These are phyloP conservation scores for Blastobotrys muscicola DNA, from an alignment of 805 yeast species.

Conservation along the genomic window DNA sequence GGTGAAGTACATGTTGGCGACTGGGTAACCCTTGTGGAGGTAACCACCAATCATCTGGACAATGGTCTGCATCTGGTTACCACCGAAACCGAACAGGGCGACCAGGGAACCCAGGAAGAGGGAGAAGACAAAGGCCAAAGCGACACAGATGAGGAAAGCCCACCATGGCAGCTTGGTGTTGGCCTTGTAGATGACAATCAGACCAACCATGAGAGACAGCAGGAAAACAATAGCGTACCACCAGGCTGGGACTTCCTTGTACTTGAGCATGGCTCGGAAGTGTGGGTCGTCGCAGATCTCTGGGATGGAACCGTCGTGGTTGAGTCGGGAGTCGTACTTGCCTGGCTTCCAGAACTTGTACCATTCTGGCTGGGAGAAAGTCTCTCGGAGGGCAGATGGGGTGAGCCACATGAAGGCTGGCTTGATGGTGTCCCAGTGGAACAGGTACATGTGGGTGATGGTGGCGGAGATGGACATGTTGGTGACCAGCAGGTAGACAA, in stretches of 20 bases:
- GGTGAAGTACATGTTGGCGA: constrained; percentile 43
- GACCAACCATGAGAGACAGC: constrained; percentile 36
- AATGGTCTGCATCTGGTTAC: constrained; percentile 35
- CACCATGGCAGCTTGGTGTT: constrained; percentile 46
- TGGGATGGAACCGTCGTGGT: constrained; percentile 13
- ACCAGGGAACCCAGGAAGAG: constrained; percentile 43
- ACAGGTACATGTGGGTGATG: constrained; percentile 26
- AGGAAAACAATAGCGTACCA: constrained; percentile 39
- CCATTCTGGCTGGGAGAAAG: constrained; percentile 29
- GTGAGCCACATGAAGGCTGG: constrained; percentile 22
- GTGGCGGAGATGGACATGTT: constrained; percentile 29
- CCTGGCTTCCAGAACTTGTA: constrained; percentile 40
- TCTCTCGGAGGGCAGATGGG: constrained; percentile 11
- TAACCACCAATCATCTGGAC: constrained; percentile 50
- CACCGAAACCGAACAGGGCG: constrained; percentile 40
- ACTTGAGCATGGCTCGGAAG: constrained; percentile 45
- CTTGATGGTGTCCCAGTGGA: constrained; percentile 22
- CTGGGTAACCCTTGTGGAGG: constrained; percentile 46
- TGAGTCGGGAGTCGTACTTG: constrained; percentile 10
- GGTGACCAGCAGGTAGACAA: constrained; percentile 26
- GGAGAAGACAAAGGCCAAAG: constrained; percentile 40
- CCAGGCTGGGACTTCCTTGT: constrained; percentile 55
- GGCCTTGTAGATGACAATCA: constrained; percentile 33
- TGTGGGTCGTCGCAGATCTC: constrained; percentile 39
- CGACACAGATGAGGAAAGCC: constrained; percentile 47